Percentiles rank a stretch among this genome's conserved stretches.
Conservation (phyloP, 2,329 filamentous ascomycete species). For the Acrocalymma vagum region DNA sequence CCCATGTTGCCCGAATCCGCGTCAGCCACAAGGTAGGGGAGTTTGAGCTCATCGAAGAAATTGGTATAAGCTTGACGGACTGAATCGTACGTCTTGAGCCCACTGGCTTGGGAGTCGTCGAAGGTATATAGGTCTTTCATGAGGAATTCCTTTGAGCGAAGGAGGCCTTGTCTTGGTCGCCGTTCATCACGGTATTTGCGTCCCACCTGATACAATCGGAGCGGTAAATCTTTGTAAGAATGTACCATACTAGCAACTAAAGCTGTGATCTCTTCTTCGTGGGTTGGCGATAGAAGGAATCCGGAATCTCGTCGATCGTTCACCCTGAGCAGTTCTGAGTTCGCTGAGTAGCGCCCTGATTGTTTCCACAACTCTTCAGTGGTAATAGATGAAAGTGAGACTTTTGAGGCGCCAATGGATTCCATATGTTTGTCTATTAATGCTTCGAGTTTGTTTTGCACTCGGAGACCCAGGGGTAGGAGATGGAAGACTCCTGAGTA, state of each 20-base stretch:
- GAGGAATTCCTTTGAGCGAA: conserved; percentile 88
- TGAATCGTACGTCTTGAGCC: conserved; percentile 79
- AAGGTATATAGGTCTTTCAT: conserved; percentile 99
- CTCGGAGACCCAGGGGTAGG: conserved; percentile 83
- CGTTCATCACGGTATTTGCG: conserved; percentile 95
- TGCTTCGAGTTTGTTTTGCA: conserved; percentile 86
- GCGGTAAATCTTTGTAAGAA: conserved; percentile 85
- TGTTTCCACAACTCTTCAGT: conserved; percentile 83
- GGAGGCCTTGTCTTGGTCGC: conserved; percentile 84
- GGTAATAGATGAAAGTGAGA: conserved; percentile 85
- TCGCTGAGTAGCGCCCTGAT: conserved; percentile 80
- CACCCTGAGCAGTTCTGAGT: conserved; percentile 85
- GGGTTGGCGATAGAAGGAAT: conserved; percentile 87
- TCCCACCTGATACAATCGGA: conserved; percentile 90
- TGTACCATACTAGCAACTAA: conserved; percentile 76
- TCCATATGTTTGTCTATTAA: conserved; percentile 92
- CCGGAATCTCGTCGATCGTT: conserved; percentile 77
- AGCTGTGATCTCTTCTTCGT: conserved; percentile 94
- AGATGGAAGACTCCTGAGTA: conserved; percentile 93
- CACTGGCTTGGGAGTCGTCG: conserved; percentile 72
- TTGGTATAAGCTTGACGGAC: conserved; percentile 77
- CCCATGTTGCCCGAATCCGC: conserved; percentile 98
- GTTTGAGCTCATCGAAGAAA: conserved; percentile 82
- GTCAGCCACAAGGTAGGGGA: conserved; percentile 85
- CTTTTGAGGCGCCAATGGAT: conserved; percentile 79